Conservation (phyloP, 768 basidiomycete genomes). For the Gloeophyllum trabeum region DNA sequence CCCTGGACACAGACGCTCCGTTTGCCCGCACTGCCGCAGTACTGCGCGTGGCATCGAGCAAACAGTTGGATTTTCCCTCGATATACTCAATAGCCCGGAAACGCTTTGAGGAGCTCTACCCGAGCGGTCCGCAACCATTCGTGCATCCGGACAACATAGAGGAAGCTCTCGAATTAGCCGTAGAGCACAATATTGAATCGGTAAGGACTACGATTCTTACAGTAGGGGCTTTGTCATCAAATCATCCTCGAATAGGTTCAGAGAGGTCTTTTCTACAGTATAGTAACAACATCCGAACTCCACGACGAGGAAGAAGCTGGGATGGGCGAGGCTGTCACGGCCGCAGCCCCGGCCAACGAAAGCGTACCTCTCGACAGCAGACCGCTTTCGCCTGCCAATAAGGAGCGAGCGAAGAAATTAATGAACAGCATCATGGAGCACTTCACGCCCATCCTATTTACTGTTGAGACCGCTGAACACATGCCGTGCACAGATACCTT, state of each 20-base stretch:
- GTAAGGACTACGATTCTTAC: conserved; percentile 28
- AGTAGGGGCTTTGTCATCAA: neutral
- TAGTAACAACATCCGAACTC: conserved; percentile 49
- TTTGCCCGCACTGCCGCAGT: conserved; percentile 40
- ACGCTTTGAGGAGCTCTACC: conserved; percentile 34
- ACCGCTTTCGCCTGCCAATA: conserved; percentile 19
- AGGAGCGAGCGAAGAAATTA: conserved; percentile 33
- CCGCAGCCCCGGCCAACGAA: too few species aligned
- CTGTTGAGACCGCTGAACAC: conserved; percentile 55
- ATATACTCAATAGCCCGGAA: conserved; percentile 34
- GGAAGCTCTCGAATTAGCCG: conserved; percentile 42
- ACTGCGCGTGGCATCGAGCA: conserved; percentile 44
- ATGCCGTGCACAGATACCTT: conserved; percentile 67
- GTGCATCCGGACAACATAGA: conserved; percentile 28
- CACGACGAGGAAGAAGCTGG: conserved; percentile 27
- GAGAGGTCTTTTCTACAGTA: conserved; percentile 53
- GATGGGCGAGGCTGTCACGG: too few species aligned
- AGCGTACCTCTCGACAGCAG: too few species aligned
- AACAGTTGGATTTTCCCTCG: conserved; percentile 43
- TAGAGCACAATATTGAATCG: conserved; percentile 30
- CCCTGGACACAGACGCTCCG: conserved; percentile 9
- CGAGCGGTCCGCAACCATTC: conserved; percentile 33
- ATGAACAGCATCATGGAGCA: conserved; percentile 47
- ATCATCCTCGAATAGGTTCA: conserved; percentile 28
- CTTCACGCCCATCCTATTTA: conserved; percentile 67